These are phyloP conservation scores for Phytophthora brassicae DNA, from an alignment of 352 stramenopile genomes.

Conservation along the genomic window DNA sequence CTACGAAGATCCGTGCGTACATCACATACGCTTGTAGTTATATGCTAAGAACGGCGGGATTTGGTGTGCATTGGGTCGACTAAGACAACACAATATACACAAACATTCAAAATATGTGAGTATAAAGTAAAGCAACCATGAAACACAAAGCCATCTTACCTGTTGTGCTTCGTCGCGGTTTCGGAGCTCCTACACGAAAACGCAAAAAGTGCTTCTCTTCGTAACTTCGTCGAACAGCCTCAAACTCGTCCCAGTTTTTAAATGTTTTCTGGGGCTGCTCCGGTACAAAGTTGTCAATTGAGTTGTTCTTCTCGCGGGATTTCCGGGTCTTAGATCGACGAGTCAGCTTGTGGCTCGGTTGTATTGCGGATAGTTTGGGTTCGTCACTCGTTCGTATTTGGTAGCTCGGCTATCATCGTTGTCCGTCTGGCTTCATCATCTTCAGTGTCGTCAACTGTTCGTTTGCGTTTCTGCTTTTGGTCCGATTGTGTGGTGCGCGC, in stretches of 20 bases:
- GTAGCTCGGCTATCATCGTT: background rate
- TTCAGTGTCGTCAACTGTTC: background rate
- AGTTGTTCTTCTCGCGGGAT: background rate
- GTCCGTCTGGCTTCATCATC: background rate
- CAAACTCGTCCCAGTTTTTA: background rate
- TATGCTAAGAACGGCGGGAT: background rate
- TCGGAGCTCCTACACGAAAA: constrained; percentile 4
- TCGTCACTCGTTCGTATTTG: background rate
- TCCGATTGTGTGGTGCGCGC: background rate
- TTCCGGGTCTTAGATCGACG: background rate
- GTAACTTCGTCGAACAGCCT: background rate
- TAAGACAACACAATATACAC: constrained; percentile 1
- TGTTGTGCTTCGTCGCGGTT: background rate
- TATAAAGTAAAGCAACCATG: background rate
- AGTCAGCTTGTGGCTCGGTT: background rate
- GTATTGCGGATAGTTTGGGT: background rate
- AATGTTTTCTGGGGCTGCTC: constrained; percentile 1
- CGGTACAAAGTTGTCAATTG: background rate
- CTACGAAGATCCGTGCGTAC: background rate
- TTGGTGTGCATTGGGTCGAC: background rate
- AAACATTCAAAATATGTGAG: background rate
- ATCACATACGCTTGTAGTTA: constrained; percentile 2
- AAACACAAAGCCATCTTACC: background rate
- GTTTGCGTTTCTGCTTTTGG: background rate
- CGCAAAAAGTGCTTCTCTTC: background rate